A percentile compares a stretch with the other conserved stretches of the same genome.
Evolutionary conservation across 768 basidiomycete genomes (phyloP).

Genomic region (Paxillus involutus): DNA sequence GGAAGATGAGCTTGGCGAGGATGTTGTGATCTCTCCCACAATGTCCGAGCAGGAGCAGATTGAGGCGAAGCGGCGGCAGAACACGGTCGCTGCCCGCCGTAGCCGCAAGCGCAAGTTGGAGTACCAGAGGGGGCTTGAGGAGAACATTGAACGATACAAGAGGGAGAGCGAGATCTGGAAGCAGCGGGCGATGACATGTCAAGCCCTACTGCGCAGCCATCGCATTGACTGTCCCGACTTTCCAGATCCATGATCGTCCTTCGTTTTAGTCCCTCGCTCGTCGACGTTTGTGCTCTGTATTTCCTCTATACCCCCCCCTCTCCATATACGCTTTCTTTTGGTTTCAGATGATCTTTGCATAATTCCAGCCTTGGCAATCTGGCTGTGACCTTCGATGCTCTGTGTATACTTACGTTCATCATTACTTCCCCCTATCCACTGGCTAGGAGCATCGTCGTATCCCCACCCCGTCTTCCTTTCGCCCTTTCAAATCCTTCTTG

Average conservation of each 20-base stretch:
- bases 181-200: constrained; percentile 45
- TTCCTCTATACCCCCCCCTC: constrained; percentile 5
- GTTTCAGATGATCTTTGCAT: constrained; percentile 6
- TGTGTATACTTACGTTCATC: constrained; percentile 30
- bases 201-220: constrained; percentile 56
- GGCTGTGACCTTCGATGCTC: constrained; percentile 45
- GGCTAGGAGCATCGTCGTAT: constrained; percentile 57
- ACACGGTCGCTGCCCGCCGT: constrained; percentile 82
- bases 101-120: constrained; percentile 74
- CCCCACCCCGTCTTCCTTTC: constrained; percentile 27
- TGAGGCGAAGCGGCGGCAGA: constrained; percentile 76
- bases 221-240: constrained; percentile 59
- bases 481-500: background rate
- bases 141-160: constrained; percentile 49
- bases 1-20: constrained; percentile 48
- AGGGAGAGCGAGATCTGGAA: constrained; percentile 65
- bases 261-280: background rate
- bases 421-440: constrained; percentile 41
- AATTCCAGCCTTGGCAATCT: background rate
- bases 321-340: constrained; percentile 7
- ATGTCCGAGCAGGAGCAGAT: constrained; percentile 65
- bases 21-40: constrained; percentile 39
- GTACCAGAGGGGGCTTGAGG: constrained; percentile 67
- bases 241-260: constrained; percentile 23
- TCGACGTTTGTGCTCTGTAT: constrained; percentile 13